Percentiles rank a stretch among this genome's conserved stretches.
These are phyloP conservation scores for Yamadazyma olivae DNA, from an alignment of 805 yeast species.

Conservation along the genomic window DNA sequence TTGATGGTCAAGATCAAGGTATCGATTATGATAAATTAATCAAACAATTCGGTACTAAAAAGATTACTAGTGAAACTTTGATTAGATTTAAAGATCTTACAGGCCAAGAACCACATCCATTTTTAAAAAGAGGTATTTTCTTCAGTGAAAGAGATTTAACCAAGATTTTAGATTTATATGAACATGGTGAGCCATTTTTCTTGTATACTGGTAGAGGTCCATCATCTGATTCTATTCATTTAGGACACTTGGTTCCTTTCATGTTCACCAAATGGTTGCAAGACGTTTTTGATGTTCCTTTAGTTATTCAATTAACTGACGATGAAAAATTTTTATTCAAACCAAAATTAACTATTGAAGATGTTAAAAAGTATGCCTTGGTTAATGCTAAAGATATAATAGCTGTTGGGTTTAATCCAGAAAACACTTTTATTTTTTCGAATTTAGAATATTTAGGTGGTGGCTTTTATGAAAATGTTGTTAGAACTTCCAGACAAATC, in stretches of 20 bases:
- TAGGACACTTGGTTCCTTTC: conserved; percentile 97
- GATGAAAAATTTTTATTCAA: conserved; percentile 97
- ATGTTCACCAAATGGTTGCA: conserved; percentile 96
- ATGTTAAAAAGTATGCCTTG: conserved; percentile 73
- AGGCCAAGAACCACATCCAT: conserved; percentile 89
- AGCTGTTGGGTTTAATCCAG: conserved; percentile 91
- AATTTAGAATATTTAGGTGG: conserved; percentile 93
- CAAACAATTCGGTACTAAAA: conserved; percentile 80
- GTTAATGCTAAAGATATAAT: conserved; percentile 92
- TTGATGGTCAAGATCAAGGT: conserved; percentile 85
- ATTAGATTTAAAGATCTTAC: conserved; percentile 76
- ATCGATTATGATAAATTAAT: conserved; percentile 91
- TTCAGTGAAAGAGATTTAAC: conserved; percentile 85
- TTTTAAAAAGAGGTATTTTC: conserved; percentile 85
- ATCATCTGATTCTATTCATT: conserved; percentile 87
- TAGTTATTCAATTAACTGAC: conserved; percentile 91
- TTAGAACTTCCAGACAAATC: conserved; percentile 87
- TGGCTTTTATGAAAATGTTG: conserved; percentile 90
- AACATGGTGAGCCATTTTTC: conserved; percentile 93
- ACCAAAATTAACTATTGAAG: conserved; percentile 82
- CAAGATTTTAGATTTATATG: conserved; percentile 81
- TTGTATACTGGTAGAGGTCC: conserved; percentile 98
- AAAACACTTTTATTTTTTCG: conserved; percentile 92
- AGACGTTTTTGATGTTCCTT: conserved; percentile 94
- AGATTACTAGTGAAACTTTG: conserved; percentile 67